Percentiles rank a stretch among this genome's conserved stretches.
These are phyloP conservation scores for Durusdinium trenchii DNA, from an alignment of 73 alveolate genomes.

Conservation along the genomic window DNA sequence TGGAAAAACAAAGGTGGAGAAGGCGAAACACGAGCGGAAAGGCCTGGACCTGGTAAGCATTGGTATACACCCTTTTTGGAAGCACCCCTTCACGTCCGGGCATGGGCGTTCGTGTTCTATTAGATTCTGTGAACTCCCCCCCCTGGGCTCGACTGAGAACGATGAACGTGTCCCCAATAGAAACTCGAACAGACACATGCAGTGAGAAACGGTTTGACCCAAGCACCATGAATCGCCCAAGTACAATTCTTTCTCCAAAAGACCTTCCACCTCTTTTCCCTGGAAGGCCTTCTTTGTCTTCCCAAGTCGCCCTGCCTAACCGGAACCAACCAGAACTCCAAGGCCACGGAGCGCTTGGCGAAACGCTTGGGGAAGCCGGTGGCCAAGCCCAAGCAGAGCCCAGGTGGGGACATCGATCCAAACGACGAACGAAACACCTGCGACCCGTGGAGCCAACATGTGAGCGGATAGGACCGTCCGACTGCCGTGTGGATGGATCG, in stretches of 20 bases:
- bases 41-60: neutral
- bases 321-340: neutral
- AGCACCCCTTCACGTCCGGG: too few species aligned
- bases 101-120: neutral
- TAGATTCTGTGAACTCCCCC: neutral
- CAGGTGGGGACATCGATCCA: neutral
- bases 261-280: neutral
- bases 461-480: neutral
- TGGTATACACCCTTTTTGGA: too few species aligned
- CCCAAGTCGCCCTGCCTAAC: neutral
- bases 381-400: slow-evolving; percentile 45
- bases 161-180: neutral
- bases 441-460: neutral
- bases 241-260: neutral
- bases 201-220: neutral
- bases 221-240: neutral
- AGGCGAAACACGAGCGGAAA: neutral
- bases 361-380: slow-evolving; percentile 12
- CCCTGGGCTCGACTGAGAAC: neutral
- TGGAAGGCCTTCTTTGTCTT: neutral
- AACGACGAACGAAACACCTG: neutral
- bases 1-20: neutral
- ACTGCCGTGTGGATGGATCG: neutral
- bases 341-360: slow-evolving; percentile 61
- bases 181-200: neutral